These are phyloP conservation scores for Exophiala bonariae DNA, from an alignment of 2,329 filamentous ascomycete genomes.

Conservation along the genomic window DNA sequence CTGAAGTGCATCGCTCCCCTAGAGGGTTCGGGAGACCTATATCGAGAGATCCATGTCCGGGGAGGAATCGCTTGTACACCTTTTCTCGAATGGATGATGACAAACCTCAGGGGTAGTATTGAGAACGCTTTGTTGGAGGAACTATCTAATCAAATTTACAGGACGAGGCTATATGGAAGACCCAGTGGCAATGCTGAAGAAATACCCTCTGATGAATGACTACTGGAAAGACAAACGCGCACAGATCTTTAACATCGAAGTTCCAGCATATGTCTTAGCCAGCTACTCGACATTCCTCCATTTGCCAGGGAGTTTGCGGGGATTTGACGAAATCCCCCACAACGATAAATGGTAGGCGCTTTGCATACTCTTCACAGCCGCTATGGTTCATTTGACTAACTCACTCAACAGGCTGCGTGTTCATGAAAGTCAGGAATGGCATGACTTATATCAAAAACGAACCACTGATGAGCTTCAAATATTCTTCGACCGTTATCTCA, in stretches of 20 bases:
- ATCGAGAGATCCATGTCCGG: conserved; percentile 45
- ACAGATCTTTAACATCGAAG: conserved; percentile 28
- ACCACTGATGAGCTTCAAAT: conserved; percentile 37
- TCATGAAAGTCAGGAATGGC: conserved; percentile 46
- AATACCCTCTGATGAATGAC: conserved; percentile 33
- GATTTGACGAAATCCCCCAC: conserved; percentile 38
- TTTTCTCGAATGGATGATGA: conserved; percentile 1
- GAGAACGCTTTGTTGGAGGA: not conserved
- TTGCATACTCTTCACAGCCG: too few species aligned
- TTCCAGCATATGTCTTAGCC: conserved; percentile 37
- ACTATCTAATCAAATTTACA: not conserved
- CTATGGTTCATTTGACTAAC: not conserved
- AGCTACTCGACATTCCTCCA: conserved; percentile 37
- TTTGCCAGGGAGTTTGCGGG: conserved; percentile 38
- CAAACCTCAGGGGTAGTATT: not conserved
- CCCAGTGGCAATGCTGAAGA: conserved; percentile 43
- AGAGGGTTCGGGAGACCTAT: conserved; percentile 50
- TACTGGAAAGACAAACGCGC: conserved; percentile 28
- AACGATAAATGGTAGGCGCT: conserved; percentile 38
- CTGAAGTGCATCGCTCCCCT: conserved; percentile 47
- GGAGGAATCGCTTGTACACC: conserved; percentile 37
- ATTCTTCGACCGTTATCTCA: conserved; percentile 51
- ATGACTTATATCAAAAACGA: conserved; percentile 41
- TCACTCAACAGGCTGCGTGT: conserved; percentile 35
- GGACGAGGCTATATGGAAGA: conserved; percentile 34